phyloP scores from a whole-genome alignment of 2,329 filamentous ascomycete genomes.

The Thermoascus crustaceus region DNA sequence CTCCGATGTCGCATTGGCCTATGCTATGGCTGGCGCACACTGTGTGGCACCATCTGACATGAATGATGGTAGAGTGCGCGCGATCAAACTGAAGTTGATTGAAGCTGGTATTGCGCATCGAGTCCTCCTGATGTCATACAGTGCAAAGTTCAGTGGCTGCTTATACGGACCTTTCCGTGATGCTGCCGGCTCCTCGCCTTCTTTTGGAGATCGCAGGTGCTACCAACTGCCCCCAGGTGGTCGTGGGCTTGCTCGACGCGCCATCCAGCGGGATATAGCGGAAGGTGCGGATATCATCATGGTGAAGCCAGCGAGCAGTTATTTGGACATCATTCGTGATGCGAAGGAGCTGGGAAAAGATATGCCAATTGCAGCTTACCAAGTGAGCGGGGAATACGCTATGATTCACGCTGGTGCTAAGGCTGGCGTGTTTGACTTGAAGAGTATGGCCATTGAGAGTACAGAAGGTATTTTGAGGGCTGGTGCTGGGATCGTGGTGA shows the following conservation, averaged over 20 bases:
- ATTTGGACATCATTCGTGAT: conserved; percentile 94
- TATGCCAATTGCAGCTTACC: conserved; percentile 88
- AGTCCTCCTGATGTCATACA: conserved; percentile 93
- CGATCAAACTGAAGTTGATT: conserved; percentile 96
- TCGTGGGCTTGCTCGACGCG: conserved; percentile 80
- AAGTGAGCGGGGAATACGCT: conserved; percentile 92
- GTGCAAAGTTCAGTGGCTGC: conserved; percentile 94
- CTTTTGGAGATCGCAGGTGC: conserved; percentile 90
- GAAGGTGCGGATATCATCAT: conserved; percentile 98
- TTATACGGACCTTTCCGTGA: conserved; percentile 96
- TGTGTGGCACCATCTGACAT: conserved; percentile 97
- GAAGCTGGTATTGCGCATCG: conserved; percentile 88
- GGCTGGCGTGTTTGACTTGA: conserved; percentile 91
- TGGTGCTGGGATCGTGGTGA: conserved; percentile 86
- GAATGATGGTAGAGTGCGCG: conserved; percentile 95
- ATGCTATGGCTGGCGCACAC: conserved; percentile 90
- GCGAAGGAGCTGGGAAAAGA: conserved; percentile 90
- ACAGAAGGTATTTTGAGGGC: conserved; percentile 89
- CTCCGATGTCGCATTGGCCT: conserved; percentile 93
- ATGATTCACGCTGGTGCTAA: conserved; percentile 97
- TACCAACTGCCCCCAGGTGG: conserved; percentile 94
- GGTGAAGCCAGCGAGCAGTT: conserved; percentile 96
- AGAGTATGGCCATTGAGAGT: conserved; percentile 88
- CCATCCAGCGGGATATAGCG: conserved; percentile 79
- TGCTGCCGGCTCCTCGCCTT: conserved; percentile 81